Conservation (phyloP, 345 rosid species). For the Bruguiera sexangula region DNA sequence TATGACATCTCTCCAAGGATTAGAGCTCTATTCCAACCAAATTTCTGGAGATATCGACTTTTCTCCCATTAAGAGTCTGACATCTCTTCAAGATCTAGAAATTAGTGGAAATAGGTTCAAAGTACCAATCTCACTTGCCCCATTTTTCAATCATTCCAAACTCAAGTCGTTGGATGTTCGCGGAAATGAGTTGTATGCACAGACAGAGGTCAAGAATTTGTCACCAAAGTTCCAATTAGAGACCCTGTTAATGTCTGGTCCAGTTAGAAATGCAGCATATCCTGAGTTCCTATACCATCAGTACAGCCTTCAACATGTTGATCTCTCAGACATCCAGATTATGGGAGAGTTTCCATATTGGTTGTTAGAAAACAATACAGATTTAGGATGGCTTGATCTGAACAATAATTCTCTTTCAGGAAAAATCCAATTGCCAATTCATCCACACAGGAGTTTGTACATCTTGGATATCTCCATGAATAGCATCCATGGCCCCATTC, state of each 20-base stretch:
- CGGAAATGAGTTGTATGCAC: too few species aligned
- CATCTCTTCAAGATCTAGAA: too few species aligned
- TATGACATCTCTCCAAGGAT: too few species aligned
- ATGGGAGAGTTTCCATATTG: not conserved
- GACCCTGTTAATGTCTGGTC: not conserved
- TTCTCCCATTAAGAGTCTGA: too few species aligned
- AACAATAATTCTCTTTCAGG: slow-evolving; percentile 2
- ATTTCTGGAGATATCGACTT: too few species aligned
- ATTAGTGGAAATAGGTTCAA: too few species aligned
- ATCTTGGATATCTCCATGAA: not conserved
- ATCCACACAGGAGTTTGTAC: not conserved
- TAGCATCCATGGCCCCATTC: not conserved
- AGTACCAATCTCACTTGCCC: too few species aligned
- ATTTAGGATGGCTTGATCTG: not conserved
- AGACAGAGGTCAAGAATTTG: too few species aligned
- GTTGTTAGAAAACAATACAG: slow-evolving; percentile 4
- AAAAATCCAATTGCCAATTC: not conserved
- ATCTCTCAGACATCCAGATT: not conserved
- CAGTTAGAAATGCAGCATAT: not conserved
- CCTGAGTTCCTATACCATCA: slow-evolving; percentile 7
- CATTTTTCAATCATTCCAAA: too few species aligned
- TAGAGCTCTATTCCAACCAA: too few species aligned
- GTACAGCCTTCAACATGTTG: not conserved
- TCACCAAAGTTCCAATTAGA: too few species aligned
- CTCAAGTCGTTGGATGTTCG: too few species aligned